Evolutionary conservation across 2,329 filamentous ascomycete species (phyloP).

Genomic region (Daldinia sp.): DNA sequence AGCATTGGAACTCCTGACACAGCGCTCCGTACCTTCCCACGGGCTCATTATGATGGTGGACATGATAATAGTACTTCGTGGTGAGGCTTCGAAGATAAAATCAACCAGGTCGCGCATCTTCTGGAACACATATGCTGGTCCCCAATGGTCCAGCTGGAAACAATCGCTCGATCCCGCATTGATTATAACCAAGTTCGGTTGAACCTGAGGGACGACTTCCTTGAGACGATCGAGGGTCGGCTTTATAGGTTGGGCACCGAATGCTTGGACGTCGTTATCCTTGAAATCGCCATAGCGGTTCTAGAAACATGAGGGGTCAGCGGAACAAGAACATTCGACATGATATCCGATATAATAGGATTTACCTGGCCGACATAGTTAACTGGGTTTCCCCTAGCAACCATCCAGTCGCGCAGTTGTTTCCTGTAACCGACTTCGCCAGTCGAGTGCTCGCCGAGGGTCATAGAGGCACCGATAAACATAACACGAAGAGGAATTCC

Average conservation of each 20-base stretch:
- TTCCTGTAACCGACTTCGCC: conserved; percentile 42
- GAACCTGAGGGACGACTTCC: conserved; percentile 39
- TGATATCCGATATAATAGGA: not conserved
- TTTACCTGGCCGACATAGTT: conserved; percentile 43
- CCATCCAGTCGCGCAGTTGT: conserved; percentile 42
- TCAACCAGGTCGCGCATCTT: conserved; percentile 41
- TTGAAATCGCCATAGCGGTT: conserved; percentile 44
- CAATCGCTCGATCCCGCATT: conserved; percentile 45
- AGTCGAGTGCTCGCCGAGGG: conserved; percentile 43
- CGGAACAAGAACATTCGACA: not conserved
- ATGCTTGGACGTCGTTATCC: conserved; percentile 45
- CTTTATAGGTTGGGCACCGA: conserved; percentile 41
- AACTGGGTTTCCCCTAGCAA: conserved; percentile 40
- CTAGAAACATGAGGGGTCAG: conserved; percentile 31
- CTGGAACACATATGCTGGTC: conserved; percentile 39
- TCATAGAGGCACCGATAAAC: conserved; percentile 45
- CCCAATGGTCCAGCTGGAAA: conserved; percentile 41
- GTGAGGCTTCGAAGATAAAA: conserved; percentile 41
- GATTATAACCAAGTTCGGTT: conserved; percentile 43
- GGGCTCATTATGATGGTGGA: conserved; percentile 43
- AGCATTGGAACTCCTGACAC: conserved; percentile 44
- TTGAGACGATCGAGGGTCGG: conserved; percentile 38
- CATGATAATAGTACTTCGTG: conserved; percentile 40
- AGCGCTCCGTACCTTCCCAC: conserved; percentile 37
- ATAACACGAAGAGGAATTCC: conserved; percentile 43